Base-by-base conservation (phyloP, 768 basidiomycete species). In the Scleroderma citrinum region DNA sequence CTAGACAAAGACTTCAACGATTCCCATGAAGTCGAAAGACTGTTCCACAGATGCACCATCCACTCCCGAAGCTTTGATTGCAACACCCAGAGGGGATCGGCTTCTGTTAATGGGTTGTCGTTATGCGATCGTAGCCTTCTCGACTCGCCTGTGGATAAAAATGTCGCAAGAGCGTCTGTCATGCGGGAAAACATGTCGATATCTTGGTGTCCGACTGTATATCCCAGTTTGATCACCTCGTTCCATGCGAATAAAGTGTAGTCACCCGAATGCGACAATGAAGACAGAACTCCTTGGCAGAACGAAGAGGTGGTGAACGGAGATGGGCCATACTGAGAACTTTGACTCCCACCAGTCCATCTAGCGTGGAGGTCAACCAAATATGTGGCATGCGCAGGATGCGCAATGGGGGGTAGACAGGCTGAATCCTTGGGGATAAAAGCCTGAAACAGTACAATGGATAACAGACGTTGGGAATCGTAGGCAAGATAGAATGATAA, bases 321-420 rank as follows among this genome's bases (percentile, higher is more conserved):
- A 6, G 23, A 47, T 7, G 43, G 17, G 6, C 20, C 39, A 11
- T 43, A 35, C 42, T 52, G 31, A 36, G 48, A 11, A 3, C 29
- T 36, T 21, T 50, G 36, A 2, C 38, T 23, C 43, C 55, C 47
- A 16, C 41, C 46, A 43, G 41, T 61, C 73, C 79, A 81, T 37
- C 58, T 61, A n/a, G 59, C 55, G 38, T 65, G 65, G 24, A 81
- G 66, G 39, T 76, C 71, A 14, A 71, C 51, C 35, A 83, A 70
- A 56, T 76, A 81, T 43, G 64, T 65, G 12, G 66, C 62, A 59
- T 81, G 76, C 2, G 70, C 66, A 3, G 76, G 70, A 46, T 79
- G 75, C 16, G 67, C 69, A 37, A 75, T 61, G 12, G 64, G 66
- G 3, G 69, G 64, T 2, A 54, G 49, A 47, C 46, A 53, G n/a